A percentile compares a stretch with the other conserved stretches of the same genome.
phyloP scores from a whole-genome alignment of 2,329 filamentous ascomycete species.

The Alternaria metachromatica region DNA sequence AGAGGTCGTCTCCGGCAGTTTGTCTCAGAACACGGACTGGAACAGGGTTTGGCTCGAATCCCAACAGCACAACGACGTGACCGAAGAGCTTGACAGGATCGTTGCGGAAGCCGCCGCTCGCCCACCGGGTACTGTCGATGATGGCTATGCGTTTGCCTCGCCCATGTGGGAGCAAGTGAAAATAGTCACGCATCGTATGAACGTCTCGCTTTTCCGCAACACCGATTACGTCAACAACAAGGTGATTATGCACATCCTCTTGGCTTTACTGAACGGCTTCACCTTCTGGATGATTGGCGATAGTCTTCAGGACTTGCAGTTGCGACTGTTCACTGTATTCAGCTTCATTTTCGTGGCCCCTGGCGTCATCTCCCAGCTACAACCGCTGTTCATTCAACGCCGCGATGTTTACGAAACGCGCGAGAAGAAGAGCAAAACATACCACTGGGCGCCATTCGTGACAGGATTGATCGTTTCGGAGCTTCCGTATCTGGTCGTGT shows the following conservation, averaged over 20 bases:
- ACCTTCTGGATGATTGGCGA: conserved; percentile 25
- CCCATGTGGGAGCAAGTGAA: conserved; percentile 17
- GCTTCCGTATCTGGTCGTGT: conserved; percentile 67
- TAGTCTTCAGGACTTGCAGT: conserved; percentile 46
- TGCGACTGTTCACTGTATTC: conserved; percentile 56
- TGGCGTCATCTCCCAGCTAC: conserved; percentile 47
- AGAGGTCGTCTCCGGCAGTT: conserved; percentile 65
- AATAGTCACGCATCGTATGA: conserved; percentile 18
- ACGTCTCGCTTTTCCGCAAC: conserved; percentile 15
- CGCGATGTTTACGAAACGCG: conserved; percentile 60
- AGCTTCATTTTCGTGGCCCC: conserved; percentile 50
- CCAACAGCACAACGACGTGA: conserved; percentile 34
- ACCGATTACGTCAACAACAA: conserved; percentile 26
- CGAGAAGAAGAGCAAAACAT: conserved; percentile 68
- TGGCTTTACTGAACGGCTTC: conserved; percentile 22
- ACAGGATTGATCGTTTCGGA: conserved; percentile 72
- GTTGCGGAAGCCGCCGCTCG: conserved; percentile 42
- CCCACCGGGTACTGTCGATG: conserved; percentile 41
- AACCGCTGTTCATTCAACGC: conserved; percentile 52
- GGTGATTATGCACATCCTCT: conserved; percentile 15
- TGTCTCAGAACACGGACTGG: conserved; percentile 32
- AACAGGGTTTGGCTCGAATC: conserved; percentile 43
- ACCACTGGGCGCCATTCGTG: conserved; percentile 75
- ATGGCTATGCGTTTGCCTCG: conserved; percentile 39
- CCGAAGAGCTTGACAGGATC: conserved; percentile 42